phyloP scores from a whole-genome alignment of 768 basidiomycete genomes.

The Suillus fuscotomentosus region DNA sequence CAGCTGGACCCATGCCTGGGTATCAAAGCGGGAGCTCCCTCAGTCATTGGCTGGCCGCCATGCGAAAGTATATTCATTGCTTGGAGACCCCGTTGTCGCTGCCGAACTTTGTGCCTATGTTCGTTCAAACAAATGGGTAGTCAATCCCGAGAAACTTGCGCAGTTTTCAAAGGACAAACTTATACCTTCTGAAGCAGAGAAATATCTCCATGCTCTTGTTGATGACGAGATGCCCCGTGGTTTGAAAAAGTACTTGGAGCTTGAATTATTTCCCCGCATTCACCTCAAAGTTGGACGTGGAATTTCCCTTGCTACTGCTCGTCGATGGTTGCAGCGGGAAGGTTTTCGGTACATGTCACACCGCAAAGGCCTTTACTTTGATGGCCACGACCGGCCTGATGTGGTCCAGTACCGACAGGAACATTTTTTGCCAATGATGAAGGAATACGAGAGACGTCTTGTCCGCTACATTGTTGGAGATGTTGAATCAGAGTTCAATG shows the following conservation, averaged over 20 bases:
- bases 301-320: constrained; percentile 1
- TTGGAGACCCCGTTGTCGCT: no score
- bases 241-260: constrained; percentile 5
- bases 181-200: no score
- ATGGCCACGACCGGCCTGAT: constrained; percentile 21
- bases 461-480: constrained; percentile 18
- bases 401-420: constrained; percentile 12
- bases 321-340: neutral
- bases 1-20: no score
- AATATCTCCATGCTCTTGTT: neutral
- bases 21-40: no score
- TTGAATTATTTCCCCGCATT: neutral
- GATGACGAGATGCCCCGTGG: constrained; percentile 1
- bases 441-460: neutral
- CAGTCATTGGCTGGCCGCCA: no score
- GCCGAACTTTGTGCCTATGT: no score
- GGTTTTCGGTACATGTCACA: constrained; percentile 2
- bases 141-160: no score
- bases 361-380: constrained; percentile 16
- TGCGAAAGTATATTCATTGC: no score
- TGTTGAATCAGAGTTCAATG: constrained; percentile 2
- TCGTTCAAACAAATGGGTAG: no score
- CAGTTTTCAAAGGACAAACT: no score
- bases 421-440: constrained; percentile 14
- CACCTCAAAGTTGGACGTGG: constrained; percentile 8